A percentile compares a stretch with the other conserved stretches of the same genome.
Evolutionary conservation across 495 filamentous ascomycete genomes (phyloP).

Genomic region (Oidiodendron maius): DNA sequence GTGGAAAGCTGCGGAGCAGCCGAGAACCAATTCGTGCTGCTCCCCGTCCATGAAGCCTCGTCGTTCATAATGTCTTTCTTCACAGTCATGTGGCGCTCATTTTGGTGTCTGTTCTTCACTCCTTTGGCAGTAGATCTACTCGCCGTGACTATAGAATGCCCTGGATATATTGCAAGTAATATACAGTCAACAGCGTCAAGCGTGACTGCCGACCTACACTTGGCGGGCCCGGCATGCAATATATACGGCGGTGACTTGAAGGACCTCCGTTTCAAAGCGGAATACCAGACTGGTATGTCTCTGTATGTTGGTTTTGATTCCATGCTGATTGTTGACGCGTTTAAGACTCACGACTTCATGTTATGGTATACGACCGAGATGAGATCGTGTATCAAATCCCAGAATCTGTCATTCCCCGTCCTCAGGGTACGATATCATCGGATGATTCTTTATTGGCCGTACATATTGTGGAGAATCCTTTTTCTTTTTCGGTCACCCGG

Average conservation of each 20-base stretch:
- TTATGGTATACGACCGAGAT: constrained; percentile 71
- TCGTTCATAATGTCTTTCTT: too few relatives aligned
- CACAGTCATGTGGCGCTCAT: too few relatives aligned
- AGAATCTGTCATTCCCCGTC: constrained; percentile 59
- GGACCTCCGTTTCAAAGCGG: constrained; percentile 59
- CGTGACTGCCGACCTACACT: constrained; percentile 55
- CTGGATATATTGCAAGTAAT: constrained; percentile 65
- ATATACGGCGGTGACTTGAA: constrained; percentile 62
- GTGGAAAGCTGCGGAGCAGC: too few relatives aligned
- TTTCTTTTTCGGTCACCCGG: constrained; percentile 70
- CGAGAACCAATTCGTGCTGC: too few relatives aligned
- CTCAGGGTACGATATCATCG: constrained; percentile 20
- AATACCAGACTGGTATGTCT: constrained; percentile 64
- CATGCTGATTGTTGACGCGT: neutral
- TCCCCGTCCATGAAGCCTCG: too few relatives aligned
- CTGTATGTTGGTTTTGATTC: neutral
- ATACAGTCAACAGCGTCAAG: constrained; percentile 42
- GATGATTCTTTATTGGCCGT: constrained; percentile 52
- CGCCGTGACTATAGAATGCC: constrained; percentile 42
- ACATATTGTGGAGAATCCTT: too few relatives aligned
- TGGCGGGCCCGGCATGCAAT: constrained; percentile 63
- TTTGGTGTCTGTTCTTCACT: too few relatives aligned
- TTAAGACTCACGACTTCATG: constrained; percentile 54
- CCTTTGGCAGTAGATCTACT: too few relatives aligned
- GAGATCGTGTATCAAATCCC: constrained; percentile 75